phyloP scores from a whole-genome alignment of 805 yeast genomes.

The Pichia ethanolica region DNA sequence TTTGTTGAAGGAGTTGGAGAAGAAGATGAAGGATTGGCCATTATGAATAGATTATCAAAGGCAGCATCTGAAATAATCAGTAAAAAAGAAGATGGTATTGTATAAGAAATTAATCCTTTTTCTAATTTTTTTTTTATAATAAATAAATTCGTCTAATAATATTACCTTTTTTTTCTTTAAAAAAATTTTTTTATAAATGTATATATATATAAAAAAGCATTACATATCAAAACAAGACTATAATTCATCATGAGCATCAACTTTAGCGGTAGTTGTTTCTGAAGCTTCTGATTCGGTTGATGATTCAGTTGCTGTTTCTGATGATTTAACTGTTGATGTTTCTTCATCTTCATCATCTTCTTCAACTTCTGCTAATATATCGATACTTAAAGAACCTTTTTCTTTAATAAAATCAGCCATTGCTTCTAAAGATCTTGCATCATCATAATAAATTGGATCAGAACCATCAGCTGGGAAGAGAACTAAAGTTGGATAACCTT shows the following conservation, averaged over 20 bases:
- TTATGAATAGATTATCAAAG: conserved; percentile 83
- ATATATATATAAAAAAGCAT: neutral
- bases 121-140: neutral
- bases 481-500: conserved; percentile 89
- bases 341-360: conserved; percentile 12
- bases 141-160: neutral
- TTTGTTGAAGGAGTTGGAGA: conserved; percentile 80
- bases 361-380: conserved; percentile 32
- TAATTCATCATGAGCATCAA: conserved; percentile 15
- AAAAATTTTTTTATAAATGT: neutral
- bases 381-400: conserved; percentile 56
- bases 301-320: conserved; percentile 19
- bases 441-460: conserved; percentile 57
- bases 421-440: conserved; percentile 66
- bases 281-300: neutral
- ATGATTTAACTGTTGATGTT: conserved; percentile 19
- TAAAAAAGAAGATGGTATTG: neutral
- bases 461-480: conserved; percentile 80
- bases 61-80: conserved; percentile 54
- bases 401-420: conserved; percentile 66
- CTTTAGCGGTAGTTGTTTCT: neutral
- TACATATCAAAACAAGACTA: neutral
- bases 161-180: too few species aligned
- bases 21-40: conserved; percentile 78
- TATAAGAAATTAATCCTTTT: neutral